Percentiles rank a stretch among this genome's conserved stretches.
These are phyloP conservation scores for Raphidocelis subcapitata DNA, from an alignment of 139 green algal genomes.

Conservation along the genomic window DNA sequence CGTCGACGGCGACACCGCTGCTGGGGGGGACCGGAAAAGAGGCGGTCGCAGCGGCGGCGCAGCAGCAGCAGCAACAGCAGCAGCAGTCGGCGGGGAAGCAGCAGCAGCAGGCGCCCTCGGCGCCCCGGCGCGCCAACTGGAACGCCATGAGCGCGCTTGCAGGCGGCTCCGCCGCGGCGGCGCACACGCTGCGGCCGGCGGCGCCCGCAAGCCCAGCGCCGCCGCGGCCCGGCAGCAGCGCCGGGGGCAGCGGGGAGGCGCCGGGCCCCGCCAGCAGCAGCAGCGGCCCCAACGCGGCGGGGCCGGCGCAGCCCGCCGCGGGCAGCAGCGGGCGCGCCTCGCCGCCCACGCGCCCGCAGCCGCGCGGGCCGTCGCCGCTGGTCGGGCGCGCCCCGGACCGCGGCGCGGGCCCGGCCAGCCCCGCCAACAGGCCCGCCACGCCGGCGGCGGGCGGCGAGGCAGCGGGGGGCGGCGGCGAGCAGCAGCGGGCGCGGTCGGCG, in stretches of 20 bases:
- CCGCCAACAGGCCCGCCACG: background rate
- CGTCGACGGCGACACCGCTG: background rate
- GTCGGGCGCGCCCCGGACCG: background rate
- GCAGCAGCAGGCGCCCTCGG: background rate
- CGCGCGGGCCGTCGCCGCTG: background rate
- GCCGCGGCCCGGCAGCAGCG: constrained; percentile 8
- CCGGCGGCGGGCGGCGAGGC: too few species aligned
- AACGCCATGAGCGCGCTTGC: constrained; percentile 65
- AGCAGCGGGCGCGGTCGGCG: background rate
- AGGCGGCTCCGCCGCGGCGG: constrained; percentile 43
- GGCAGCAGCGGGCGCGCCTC: background rate
- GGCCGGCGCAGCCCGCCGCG: constrained; percentile 6
- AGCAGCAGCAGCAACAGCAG: constrained; percentile 1
- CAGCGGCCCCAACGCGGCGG: background rate
- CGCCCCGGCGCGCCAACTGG: constrained; percentile 30
- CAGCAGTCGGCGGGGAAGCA: background rate
- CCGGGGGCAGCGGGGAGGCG: background rate
- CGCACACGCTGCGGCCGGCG: constrained; percentile 7
- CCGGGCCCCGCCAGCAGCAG: background rate
- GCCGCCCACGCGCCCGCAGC: background rate
- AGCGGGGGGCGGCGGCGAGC: too few species aligned
- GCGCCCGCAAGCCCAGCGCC: background rate
- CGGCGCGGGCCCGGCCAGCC: too few species aligned
- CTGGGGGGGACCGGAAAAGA: background rate
- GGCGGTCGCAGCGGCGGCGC: background rate